These are phyloP conservation scores for Penicillium sp. DNA, from an alignment of 2,329 filamentous ascomycete species.

Conservation along the genomic window DNA sequence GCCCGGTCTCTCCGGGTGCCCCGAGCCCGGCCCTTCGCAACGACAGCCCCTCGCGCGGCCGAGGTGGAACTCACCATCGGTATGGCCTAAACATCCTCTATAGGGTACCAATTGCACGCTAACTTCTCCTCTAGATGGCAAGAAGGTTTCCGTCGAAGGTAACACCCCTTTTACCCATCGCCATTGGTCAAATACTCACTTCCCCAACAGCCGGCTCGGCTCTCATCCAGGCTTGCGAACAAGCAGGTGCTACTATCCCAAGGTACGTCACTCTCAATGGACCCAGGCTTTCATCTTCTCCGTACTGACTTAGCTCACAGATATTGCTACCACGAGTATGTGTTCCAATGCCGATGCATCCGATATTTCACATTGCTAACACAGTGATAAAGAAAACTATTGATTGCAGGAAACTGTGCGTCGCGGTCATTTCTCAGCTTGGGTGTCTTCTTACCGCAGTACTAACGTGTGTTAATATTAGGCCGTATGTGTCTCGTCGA, in stretches of 20 bases:
- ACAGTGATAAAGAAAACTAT: conserved; percentile 70
- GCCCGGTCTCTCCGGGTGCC: conserved; percentile 56
- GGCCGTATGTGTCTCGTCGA: conserved; percentile 97
- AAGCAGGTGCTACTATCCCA: conserved; percentile 86
- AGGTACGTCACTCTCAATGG: conserved; percentile 56
- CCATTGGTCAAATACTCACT: conserved; percentile 25
- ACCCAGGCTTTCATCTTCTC: neutral
- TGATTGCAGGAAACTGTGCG: conserved; percentile 95
- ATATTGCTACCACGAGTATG: conserved; percentile 98
- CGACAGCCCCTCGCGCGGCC: conserved; percentile 73
- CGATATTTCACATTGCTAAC: conserved; percentile 22
- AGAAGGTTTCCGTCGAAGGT: conserved; percentile 98
- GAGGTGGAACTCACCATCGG: conserved; percentile 97
- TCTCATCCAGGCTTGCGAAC: conserved; percentile 98
- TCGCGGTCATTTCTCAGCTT: neutral
- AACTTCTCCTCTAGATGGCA: conserved; percentile 68
- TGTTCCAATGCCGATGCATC: conserved; percentile 9
- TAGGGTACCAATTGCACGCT: conserved; percentile 42
- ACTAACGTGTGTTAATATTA: conserved; percentile 14
- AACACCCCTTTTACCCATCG: conserved; percentile 29
- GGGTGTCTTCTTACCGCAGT: neutral
- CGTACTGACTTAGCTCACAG: conserved; percentile 50
- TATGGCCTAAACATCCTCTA: conserved; percentile 61
- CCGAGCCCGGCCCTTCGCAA: conserved; percentile 74
- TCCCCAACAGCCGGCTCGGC: conserved; percentile 77